Conservation (phyloP, 108 stramenopile genomes). For the Skeletonema marinoi region DNA sequence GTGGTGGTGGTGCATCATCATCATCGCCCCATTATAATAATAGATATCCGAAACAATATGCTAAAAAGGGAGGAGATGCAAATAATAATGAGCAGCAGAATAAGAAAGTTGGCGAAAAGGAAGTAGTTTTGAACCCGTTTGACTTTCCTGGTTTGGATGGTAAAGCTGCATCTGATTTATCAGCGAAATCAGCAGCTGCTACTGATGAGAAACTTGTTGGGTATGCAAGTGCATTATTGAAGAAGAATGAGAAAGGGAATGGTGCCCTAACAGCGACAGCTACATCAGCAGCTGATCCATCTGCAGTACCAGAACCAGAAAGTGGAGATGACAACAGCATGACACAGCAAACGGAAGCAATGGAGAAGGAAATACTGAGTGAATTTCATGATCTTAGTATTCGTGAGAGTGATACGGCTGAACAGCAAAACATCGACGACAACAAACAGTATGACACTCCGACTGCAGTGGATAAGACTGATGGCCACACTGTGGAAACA, state of each 20-base stretch:
- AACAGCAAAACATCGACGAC: neutral
- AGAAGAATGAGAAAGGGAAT: conserved; percentile 18
- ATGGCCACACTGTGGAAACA: conserved; percentile 4
- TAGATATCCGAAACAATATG: conserved; percentile 18
- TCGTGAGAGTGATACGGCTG: neutral
- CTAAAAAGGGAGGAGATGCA: conserved; percentile 9
- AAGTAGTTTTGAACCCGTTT: conserved; percentile 33
- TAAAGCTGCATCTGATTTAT: neutral
- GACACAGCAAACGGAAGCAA: conserved; percentile 20
- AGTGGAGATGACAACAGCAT: conserved; percentile 17
- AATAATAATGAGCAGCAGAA: neutral
- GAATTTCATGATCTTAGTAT: conserved; percentile 44
- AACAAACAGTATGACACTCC: neutral
- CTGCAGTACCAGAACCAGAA: conserved; percentile 1
- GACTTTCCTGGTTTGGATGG: conserved; percentile 48
- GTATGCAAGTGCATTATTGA: conserved; percentile 45
- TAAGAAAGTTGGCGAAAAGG: conserved; percentile 3
- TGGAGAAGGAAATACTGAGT: conserved; percentile 33
- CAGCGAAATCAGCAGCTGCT: neutral
- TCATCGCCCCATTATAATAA: conserved; percentile 17
- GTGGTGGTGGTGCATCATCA: neutral
- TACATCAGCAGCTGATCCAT: neutral
- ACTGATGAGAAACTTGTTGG: conserved; percentile 19
- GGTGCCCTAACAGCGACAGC: neutral
- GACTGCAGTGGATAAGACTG: conserved; percentile 1